These are phyloP conservation scores for Ganoderma lingzhi DNA, from an alignment of 1,284 basidiomycete genomes.

Conservation along the genomic window DNA sequence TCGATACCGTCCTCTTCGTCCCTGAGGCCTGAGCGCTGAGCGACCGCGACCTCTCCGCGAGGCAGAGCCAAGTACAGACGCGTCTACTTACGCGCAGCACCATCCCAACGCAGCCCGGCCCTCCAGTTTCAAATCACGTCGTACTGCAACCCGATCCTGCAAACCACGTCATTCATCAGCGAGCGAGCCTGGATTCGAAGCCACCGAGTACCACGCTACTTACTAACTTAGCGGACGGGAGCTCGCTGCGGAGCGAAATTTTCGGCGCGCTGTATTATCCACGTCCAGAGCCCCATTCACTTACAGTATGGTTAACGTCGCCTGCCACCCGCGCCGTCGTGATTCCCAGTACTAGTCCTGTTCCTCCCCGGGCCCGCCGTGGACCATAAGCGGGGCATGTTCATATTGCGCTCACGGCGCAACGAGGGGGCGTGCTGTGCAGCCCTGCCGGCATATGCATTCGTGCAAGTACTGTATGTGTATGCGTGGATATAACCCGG, in stretches of 20 bases:
- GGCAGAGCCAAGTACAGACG: background rate
- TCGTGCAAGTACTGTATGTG: too few species aligned
- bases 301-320: background rate
- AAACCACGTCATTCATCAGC: background rate
- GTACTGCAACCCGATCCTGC: background rate
- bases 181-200: background rate
- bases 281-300: background rate
- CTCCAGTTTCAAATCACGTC: background rate
- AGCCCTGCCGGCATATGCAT: too few species aligned
- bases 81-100: background rate
- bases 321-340: background rate
- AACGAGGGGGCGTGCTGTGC: too few species aligned
- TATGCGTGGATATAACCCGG: too few species aligned
- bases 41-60: background rate
- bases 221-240: background rate
- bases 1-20: background rate
- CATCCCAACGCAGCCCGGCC: background rate
- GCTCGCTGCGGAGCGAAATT: background rate
- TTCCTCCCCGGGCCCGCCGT: background rate
- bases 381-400: background rate
- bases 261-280: background rate
- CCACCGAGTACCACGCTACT: too few species aligned
- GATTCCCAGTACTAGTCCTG: background rate
- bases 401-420: background rate
- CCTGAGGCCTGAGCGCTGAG: background rate